A percentile compares a stretch with the other conserved stretches of the same genome.
Conservation (phyloP, 352 stramenopile species). For the Phytophthora colocasiae region DNA sequence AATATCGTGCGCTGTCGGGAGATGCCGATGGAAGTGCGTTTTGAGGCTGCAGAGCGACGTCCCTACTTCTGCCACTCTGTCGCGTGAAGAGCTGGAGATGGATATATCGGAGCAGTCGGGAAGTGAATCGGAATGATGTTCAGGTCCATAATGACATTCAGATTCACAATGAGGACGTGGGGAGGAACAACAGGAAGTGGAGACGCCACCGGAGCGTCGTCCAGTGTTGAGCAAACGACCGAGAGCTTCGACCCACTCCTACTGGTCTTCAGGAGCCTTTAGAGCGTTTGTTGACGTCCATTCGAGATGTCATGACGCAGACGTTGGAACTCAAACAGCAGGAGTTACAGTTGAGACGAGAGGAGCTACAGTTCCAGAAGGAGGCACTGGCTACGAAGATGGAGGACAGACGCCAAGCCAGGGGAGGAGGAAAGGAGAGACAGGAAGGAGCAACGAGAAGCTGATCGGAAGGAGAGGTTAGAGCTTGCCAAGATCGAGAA, state of each 20-base stretch:
- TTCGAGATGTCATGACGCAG: slow-evolving; percentile 26
- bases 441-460: too few relatives aligned
- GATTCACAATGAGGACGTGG: background rate
- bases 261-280: background rate
- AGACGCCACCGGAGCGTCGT: slow-evolving; percentile 6
- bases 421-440: too few relatives aligned
- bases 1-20: too few relatives aligned
- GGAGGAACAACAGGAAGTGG: background rate
- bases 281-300: slow-evolving; percentile 24
- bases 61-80: slow-evolving; percentile 7
- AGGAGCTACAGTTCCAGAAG: slow-evolving; percentile 36
- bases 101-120: background rate
- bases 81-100: slow-evolving; percentile 11
- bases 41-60: too few relatives aligned
- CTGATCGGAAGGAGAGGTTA: too few relatives aligned
- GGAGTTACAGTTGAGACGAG: slow-evolving; percentile 32
- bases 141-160: too few relatives aligned
- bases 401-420: too few relatives aligned
- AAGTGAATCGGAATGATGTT: background rate
- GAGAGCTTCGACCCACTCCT: background rate
- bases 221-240: slow-evolving; percentile 31
- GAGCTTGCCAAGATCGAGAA: too few relatives aligned
- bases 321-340: slow-evolving; percentile 25
- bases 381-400: too few relatives aligned
- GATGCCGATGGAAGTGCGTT: too few relatives aligned